phyloP scores from a whole-genome alignment of 345 rosid genomes.

The Acer negundo region DNA sequence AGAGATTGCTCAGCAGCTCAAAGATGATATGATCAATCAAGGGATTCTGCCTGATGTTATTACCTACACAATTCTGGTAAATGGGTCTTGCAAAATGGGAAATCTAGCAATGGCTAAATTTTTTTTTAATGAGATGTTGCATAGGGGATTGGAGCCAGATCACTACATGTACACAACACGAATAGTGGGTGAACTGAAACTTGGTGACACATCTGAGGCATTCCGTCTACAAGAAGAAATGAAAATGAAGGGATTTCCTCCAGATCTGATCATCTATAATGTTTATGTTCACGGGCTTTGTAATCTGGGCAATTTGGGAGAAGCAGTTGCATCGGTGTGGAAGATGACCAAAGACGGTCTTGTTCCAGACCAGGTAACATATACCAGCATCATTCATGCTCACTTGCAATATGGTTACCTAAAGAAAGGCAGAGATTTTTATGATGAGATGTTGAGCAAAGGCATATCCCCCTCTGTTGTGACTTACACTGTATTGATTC shows the following conservation, averaged over 20 bases:
- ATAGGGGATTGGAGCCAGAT: conserved; percentile 56
- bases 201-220: conserved; percentile 51
- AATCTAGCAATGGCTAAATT: conserved; percentile 46
- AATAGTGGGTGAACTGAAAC: conserved; percentile 52
- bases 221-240: conserved; percentile 64
- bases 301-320: conserved; percentile 48
- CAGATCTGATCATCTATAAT: conserved; percentile 59
- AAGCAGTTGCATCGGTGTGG: conserved; percentile 45
- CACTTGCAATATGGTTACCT: conserved; percentile 49
- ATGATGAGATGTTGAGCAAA: conserved; percentile 50
- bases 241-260: conserved; percentile 46
- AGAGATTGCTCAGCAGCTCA: conserved; percentile 53
- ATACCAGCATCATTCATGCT: conserved; percentile 63
- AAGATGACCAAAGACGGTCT: conserved; percentile 50
- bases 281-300: conserved; percentile 53
- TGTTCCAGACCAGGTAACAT: conserved; percentile 65
- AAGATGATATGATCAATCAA: conserved; percentile 56
- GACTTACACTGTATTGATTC: conserved; percentile 73
- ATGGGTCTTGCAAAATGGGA: conserved; percentile 58
- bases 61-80: conserved; percentile 66
- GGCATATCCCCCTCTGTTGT: conserved; percentile 58
- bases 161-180: conserved; percentile 49
- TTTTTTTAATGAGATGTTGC: conserved; percentile 61
- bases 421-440: conserved; percentile 51
- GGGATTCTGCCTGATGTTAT: conserved; percentile 57